phyloP scores from a whole-genome alignment of 495 filamentous ascomycete genomes.

The Talaromyces wortmannii region DNA sequence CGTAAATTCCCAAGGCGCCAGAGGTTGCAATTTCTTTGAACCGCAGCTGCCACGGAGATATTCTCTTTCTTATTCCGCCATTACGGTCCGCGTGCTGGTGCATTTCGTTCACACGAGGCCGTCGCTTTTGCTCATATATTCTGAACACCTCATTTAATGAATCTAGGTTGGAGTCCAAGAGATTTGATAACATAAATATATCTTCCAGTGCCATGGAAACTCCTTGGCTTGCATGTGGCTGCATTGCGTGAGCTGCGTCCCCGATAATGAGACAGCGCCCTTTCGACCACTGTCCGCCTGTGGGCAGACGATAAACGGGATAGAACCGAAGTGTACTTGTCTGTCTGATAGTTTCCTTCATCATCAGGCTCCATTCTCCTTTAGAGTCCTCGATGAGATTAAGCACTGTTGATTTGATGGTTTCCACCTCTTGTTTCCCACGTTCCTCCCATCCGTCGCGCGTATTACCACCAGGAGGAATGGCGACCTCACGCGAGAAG shows the following conservation, averaged over 20 bases:
- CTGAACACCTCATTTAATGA: constrained; percentile 14
- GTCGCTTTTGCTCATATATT: constrained; percentile 20
- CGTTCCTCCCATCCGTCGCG: constrained; percentile 34
- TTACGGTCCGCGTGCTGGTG: constrained; percentile 14
- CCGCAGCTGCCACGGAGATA: constrained; percentile 16
- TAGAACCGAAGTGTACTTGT: constrained; percentile 38
- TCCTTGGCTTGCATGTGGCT: constrained; percentile 38
- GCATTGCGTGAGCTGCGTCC: constrained; percentile 40
- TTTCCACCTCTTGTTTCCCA: constrained; percentile 26
- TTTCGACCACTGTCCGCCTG: constrained; percentile 33
- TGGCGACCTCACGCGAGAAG: constrained; percentile 16
- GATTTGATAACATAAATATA: too few relatives aligned
- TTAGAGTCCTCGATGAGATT: constrained; percentile 24
- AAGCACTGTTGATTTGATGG: constrained; percentile 24
- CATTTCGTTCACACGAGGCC: constrained; percentile 22
- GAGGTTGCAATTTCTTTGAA: constrained; percentile 16
- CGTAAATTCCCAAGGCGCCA: constrained; percentile 5
- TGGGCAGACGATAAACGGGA: constrained; percentile 40
- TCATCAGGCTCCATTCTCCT: constrained; percentile 30
- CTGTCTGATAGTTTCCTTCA: constrained; percentile 29
- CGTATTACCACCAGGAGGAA: constrained; percentile 17
- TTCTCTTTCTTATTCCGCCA: constrained; percentile 11
- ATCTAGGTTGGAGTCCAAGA: constrained; percentile 19
- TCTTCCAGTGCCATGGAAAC: too few relatives aligned
- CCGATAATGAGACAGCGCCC: constrained; percentile 25